phyloP scores from a whole-genome alignment of 2,329 filamentous ascomycete genomes.

The Phaeophleospora eucalypticola region DNA sequence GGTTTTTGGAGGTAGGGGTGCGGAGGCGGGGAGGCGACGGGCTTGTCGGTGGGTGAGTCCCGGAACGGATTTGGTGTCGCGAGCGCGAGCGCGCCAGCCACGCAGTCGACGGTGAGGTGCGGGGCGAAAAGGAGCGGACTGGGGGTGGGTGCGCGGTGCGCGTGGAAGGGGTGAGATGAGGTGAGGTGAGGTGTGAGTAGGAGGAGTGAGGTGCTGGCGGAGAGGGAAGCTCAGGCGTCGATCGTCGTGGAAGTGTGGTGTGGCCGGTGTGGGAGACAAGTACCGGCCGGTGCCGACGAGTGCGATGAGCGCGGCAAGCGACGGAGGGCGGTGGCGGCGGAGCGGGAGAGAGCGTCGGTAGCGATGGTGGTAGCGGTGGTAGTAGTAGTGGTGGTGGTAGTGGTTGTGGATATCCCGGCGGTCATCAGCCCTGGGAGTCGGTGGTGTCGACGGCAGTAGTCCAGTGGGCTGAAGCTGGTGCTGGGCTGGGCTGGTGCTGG shows the following conservation, averaged over 20 bases:
- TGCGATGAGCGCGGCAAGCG: too few species aligned
- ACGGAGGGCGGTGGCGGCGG: not conserved
- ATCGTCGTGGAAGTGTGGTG: too few species aligned
- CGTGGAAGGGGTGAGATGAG: not conserved
- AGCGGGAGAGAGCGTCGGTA: not conserved
- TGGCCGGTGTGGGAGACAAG: too few species aligned
- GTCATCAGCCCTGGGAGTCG: too few species aligned
- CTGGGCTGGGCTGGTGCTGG: not conserved
- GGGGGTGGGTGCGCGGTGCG: not conserved
- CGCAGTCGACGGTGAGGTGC: not conserved
- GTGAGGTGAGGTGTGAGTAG: not conserved
- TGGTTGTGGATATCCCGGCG: too few species aligned
- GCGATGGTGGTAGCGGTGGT: conserved; percentile 2
- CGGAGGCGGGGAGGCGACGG: conserved; percentile 3
- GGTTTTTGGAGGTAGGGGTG: conserved; percentile 1
- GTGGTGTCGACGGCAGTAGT: too few species aligned
- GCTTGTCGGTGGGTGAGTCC: not conserved
- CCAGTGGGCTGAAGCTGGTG: too few species aligned
- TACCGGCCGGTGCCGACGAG: too few species aligned
- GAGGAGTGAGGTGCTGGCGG: not conserved
- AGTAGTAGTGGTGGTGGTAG: too few species aligned
- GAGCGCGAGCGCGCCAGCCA: not conserved
- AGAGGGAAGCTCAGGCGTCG: not conserved
- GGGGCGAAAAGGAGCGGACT: not conserved
- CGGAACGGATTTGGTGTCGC: not conserved